Evolutionary conservation across 768 basidiomycete genomes (phyloP).

Genomic region (Galerina marginata): DNA sequence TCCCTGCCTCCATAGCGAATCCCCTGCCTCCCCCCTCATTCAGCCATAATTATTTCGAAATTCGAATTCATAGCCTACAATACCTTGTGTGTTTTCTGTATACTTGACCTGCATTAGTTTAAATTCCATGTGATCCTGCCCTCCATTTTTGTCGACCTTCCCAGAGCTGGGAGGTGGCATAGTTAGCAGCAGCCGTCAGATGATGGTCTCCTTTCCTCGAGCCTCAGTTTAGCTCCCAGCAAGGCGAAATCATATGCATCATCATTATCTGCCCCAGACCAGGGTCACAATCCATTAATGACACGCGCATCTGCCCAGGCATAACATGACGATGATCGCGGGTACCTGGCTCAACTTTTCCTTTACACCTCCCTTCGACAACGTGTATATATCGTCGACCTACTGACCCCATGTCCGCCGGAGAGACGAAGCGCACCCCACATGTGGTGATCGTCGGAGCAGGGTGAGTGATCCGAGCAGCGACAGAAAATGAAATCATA

Average conservation of each 20-base stretch:
- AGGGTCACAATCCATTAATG: too few species aligned
- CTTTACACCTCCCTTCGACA: neutral
- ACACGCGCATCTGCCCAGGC: too few species aligned
- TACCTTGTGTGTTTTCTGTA: conserved; percentile 18
- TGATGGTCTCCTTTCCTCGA: too few species aligned
- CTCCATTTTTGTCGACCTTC: too few species aligned
- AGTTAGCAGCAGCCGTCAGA: too few species aligned
- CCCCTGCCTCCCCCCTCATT: neutral
- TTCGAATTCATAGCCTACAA: conserved; percentile 11
- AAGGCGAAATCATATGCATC: too few species aligned
- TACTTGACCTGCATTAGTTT: conserved; percentile 13
- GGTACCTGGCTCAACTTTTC: neutral
- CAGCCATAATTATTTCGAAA: neutral
- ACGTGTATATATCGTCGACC: neutral
- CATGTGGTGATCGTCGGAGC: conserved; percentile 56
- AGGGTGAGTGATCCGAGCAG: conserved; percentile 39
- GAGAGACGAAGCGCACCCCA: conserved; percentile 29
- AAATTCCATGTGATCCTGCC: conserved; percentile 13
- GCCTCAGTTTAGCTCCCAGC: too few species aligned
- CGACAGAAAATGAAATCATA: too few species aligned
- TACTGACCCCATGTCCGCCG: conserved; percentile 8
- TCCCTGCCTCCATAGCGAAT: neutral
- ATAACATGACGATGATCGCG: neutral
- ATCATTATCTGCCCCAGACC: too few species aligned
- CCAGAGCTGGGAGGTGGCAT: too few species aligned